phyloP scores from a whole-genome alignment of 306 rosid genomes.

The Cercis canadensis region DNA sequence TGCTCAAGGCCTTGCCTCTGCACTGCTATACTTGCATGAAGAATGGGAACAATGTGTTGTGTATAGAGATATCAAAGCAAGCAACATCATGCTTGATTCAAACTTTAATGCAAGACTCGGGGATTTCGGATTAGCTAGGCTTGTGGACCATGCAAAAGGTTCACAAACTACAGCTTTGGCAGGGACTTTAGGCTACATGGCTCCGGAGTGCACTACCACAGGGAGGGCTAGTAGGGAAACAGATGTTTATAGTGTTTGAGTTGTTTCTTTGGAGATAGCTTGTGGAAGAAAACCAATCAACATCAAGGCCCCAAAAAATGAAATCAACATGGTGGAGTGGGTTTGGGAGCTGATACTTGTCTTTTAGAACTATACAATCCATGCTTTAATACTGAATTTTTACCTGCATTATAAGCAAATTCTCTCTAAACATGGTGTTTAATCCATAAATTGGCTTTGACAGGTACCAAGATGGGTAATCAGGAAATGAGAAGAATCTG shows the following conservation, averaged over 20 bases:
- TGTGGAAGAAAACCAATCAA: constrained; percentile 49
- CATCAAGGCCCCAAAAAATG: background rate
- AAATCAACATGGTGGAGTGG: constrained; percentile 43
- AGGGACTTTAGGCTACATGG: constrained; percentile 42
- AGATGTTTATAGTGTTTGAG: constrained; percentile 49
- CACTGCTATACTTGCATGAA: constrained; percentile 18
- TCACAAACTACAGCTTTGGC: constrained; percentile 18
- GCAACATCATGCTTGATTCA: constrained; percentile 25
- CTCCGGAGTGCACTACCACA: constrained; percentile 22
- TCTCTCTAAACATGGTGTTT: no score
- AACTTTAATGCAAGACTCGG: constrained; percentile 17
- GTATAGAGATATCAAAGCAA: constrained; percentile 22
- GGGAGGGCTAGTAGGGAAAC: constrained; percentile 35
- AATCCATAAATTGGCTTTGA: no score
- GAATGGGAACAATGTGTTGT: constrained; percentile 16
- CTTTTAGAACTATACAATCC: no score
- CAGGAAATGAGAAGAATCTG: no score
- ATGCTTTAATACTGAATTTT: no score
- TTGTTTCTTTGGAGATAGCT: constrained; percentile 56
- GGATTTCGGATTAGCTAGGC: constrained; percentile 18
- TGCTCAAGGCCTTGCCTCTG: constrained; percentile 1
- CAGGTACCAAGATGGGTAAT: no score
- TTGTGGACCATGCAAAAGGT: background rate
- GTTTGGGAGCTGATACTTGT: no score
- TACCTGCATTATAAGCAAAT: no score